Base-by-base conservation (phyloP, 495 filamentous ascomycete species). In the Chaetomium fimeti region DNA sequence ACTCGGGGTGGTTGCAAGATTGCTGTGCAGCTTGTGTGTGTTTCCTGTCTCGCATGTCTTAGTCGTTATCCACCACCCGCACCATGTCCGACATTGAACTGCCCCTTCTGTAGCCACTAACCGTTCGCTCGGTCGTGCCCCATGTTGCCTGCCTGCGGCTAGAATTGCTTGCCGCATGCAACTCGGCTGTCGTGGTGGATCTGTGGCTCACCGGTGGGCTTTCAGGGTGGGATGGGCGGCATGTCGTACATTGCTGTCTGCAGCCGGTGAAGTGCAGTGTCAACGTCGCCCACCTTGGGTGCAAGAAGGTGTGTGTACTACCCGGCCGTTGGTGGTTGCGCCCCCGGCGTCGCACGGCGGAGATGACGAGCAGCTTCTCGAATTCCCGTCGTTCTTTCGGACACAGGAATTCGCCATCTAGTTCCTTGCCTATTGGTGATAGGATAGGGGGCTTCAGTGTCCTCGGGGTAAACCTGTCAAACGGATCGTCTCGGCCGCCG, bases 251-350 rank as follows among this genome's bases (percentile, higher is more conserved):
- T 48, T 62, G 51, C 38, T 8, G 5, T 32, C 51, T 62, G 61
- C 61, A 62, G 61, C 61, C 61, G 61, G 61, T 62, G 61, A 62
- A 42, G 40, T 22, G 25, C 60, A 38, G 18, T 43, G 20, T 9
- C 18, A 24, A 36, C 38, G 28, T 28, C 24, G 48, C 28, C 48
- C 29, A 42, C 47, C 42, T 25, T n/a, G 2, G 20, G 22, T 25
- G 28, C 15, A 2, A 28, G 36, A 18, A 12, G 36, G 5, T 43
- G 47, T 16, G 42, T 45, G 24, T 58, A 28, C 56, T 27, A 58
- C 40, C 38, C 36, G 40, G 38, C 36, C 47, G 45, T 49, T 51
- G 45, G 25, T 22, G 58, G 28, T 27, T n/a, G 58, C 12, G 25
- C 45, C 29, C 32, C 43, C 58, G 45, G 58, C n/a, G 45, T 60